Percentiles rank a stretch among this genome's conserved stretches.
These are phyloP conservation scores for Geotrichum citri-aurantii DNA, from an alignment of 1,139 yeast genomes.

Conservation along the genomic window DNA sequence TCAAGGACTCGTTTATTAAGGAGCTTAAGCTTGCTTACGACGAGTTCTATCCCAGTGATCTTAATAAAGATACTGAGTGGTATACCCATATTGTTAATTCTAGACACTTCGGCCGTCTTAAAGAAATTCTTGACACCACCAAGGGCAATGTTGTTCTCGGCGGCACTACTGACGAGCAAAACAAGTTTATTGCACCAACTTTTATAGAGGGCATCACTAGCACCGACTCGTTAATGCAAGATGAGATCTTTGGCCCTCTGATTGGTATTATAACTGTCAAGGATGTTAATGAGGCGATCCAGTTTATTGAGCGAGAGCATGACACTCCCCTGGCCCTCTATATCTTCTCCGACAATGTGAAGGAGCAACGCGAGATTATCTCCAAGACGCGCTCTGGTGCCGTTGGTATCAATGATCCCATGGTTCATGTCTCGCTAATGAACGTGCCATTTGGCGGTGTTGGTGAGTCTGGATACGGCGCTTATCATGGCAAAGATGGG, in stretches of 20 bases:
- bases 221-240: constrained; percentile 67
- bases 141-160: constrained; percentile 55
- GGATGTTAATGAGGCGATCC: constrained; percentile 47
- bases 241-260: constrained; percentile 82
- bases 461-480: constrained; percentile 70
- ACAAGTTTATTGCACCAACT: constrained; percentile 68
- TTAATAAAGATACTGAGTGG: constrained; percentile 39
- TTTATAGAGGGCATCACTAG: constrained; percentile 55
- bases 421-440: constrained; percentile 66
- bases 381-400: constrained; percentile 68
- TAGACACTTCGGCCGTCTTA: constrained; percentile 50
- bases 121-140: constrained; percentile 44
- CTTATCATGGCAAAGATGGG: constrained; percentile 72
- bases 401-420: constrained; percentile 61
- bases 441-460: constrained; percentile 89
- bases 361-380: constrained; percentile 49
- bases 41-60: constrained; percentile 43
- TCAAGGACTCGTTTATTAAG: constrained; percentile 49
- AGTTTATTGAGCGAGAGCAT: constrained; percentile 45
- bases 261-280: constrained; percentile 63
- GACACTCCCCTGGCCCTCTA: constrained; percentile 90
- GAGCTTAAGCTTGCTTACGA: constrained; percentile 43
- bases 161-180: constrained; percentile 42
- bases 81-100: constrained; percentile 60
- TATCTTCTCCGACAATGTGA: constrained; percentile 54